Evolutionary conservation across 1,139 yeast genomes (phyloP), one percentile per base, ranked within the genome.

Genomic region (Taiozyma sp.): DNA sequence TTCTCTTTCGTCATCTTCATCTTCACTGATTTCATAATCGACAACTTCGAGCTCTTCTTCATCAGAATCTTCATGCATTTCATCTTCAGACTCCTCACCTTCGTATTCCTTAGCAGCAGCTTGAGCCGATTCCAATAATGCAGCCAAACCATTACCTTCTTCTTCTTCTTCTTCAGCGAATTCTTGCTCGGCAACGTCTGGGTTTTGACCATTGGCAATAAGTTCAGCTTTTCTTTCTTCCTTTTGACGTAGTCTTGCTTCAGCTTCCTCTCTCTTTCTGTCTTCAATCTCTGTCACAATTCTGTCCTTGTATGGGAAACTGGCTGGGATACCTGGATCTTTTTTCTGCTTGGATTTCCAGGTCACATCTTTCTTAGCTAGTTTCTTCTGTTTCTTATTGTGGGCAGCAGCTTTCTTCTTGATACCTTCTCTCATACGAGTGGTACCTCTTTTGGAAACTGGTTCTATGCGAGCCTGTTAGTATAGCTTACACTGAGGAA

Each of bases 361-460:
- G 14, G 98, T 92, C 8, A 82, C 82, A 68, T 92, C 97, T 68
- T 82, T 91, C 78, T 93, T 93, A 36, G 96, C 80, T 23, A 70
- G 61, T 72, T 93, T 93, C 62, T 79, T 81, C 67, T 87, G 87
- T 69, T 93, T 93, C 70, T 96, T 83, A 61, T 86, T 79, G 63
- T 92, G 95, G 27, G 98, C 97, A 45, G 93, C 80, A 4, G 96
- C 92, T 73, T 93, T 93, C 81, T 91, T 93, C 75, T 90, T 87
- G 67, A 93, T 90, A 60, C 98, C 98, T 70, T 91, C 96, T 68
- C 92, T 82, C 87, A 92, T 83, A 69, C 95, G 90, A 67, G 98
- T 92, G 68, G 93, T 80, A 51, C 83, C 78, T 73, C 97, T 82
- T 73, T 92, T 92, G 59, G 92, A 84, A 40, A 87, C 83, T 48